Conservation (phyloP, 257 asterid genomes). For the Sherardia arvensis region DNA sequence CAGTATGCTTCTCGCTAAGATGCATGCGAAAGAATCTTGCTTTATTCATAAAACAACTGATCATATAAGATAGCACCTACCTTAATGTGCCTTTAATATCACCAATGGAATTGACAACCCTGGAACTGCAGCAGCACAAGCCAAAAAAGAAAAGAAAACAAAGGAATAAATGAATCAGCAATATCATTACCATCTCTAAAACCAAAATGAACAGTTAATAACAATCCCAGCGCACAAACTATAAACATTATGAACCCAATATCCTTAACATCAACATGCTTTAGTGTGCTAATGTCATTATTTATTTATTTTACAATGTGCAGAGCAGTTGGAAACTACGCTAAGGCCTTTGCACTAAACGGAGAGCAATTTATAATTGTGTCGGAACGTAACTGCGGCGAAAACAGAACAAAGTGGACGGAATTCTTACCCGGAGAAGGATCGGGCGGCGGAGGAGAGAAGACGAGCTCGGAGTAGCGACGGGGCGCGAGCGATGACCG, state of each 20-base stretch:
- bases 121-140: slow-evolving; percentile 34
- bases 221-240: not conserved
- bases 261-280: not conserved
- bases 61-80: slow-evolving; percentile 25
- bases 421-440: slow-evolving; percentile 37
- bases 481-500: slow-evolving; percentile 67
- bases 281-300: too few relatives aligned
- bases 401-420: not conserved
- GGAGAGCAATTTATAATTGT: not conserved
- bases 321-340: not conserved
- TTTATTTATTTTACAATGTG: not conserved
- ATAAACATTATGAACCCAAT: not conserved
- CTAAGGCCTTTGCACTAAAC: not conserved
- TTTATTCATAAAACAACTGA: not conserved
- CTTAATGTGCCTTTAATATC: slow-evolving; percentile 44
- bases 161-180: not conserved
- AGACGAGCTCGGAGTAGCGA: slow-evolving; percentile 61
- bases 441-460: slow-evolving; percentile 39
- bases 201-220: not conserved
- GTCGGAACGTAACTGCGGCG: not conserved
- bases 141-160: not conserved
- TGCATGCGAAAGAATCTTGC: not conserved
- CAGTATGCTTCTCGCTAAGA: not conserved
- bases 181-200: not conserved
- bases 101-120: slow-evolving; percentile 32